phyloP scores from a whole-genome alignment of 2,329 filamentous ascomycete genomes.

The Magnaporthiopsis incrustans region DNA sequence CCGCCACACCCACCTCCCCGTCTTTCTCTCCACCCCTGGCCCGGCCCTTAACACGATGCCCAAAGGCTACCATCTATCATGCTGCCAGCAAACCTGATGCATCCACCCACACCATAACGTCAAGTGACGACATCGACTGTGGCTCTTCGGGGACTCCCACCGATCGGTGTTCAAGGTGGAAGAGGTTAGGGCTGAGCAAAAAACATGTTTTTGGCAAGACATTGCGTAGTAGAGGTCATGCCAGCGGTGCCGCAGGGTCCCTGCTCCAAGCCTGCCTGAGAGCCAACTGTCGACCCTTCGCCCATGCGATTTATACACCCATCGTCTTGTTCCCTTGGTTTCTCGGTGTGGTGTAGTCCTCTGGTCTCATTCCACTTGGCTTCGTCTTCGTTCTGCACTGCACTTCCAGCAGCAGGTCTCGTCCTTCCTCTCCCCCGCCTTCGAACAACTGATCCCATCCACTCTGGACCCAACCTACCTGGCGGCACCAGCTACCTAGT shows the following conservation, averaged over 20 bases:
- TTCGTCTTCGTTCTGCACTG: not conserved
- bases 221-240: constrained; percentile 5
- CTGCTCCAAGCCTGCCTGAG: not conserved
- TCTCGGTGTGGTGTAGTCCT: not conserved
- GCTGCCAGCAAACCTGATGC: not conserved
- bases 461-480: not conserved
- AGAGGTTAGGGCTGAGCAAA: not conserved
- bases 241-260: not conserved
- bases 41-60: not conserved
- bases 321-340: not conserved
- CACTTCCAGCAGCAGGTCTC: not conserved
- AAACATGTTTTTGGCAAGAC: constrained; percentile 2
- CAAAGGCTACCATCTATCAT: not conserved
- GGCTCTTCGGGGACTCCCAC: not conserved
- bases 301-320: constrained; percentile 2
- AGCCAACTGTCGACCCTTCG: constrained; percentile 1
- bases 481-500: not conserved
- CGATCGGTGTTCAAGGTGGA: not conserved
- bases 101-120: not conserved
- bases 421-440: not conserved
- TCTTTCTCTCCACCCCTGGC: not conserved
- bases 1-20: not conserved
- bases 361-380: not conserved
- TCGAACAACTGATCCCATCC: not conserved
- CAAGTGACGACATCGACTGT: not conserved